A percentile compares a stretch with the other conserved stretches of the same genome.
phyloP scores from a whole-genome alignment of 2,329 filamentous ascomycete species.

The Xylariaceae sp. region DNA sequence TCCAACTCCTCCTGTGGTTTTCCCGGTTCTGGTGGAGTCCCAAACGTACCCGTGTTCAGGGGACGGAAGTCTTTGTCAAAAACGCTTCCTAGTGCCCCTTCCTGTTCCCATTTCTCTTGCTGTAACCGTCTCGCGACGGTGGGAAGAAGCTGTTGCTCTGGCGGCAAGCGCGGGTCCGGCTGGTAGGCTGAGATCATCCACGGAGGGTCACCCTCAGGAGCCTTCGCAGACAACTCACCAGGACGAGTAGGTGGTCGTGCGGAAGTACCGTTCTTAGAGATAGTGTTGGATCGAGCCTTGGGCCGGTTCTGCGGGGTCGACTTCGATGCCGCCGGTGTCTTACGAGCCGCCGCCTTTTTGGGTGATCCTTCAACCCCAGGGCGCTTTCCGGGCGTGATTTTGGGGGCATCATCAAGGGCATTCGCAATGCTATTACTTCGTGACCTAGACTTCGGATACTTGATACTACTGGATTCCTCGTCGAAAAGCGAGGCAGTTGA shows the following conservation, averaged over 20 bases:
- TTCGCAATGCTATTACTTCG: conserved; percentile 62
- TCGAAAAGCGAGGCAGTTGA: conserved; percentile 47
- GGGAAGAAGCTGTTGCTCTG: conserved; percentile 90
- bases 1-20: conserved; percentile 44
- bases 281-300: conserved; percentile 56
- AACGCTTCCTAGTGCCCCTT: conserved; percentile 76
- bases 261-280: conserved; percentile 41
- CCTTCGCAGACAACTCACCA: conserved; percentile 51
- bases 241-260: conserved; percentile 60
- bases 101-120: conserved; percentile 91
- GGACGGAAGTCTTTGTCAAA: conserved; percentile 88
- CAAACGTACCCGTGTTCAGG: conserved; percentile 61
- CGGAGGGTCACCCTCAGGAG: conserved; percentile 88
- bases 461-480: conserved; percentile 55
- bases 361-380: conserved; percentile 48
- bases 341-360: conserved; percentile 47
- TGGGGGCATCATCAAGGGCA: conserved; percentile 45
- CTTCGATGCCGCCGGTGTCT: conserved; percentile 42
- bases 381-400: conserved; percentile 35
- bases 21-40: conserved; percentile 40
- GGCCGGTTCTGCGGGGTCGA: conserved; percentile 46
- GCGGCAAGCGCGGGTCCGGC: conserved; percentile 86
- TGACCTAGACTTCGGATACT: conserved; percentile 57
- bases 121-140: conserved; percentile 87
- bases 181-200: conserved; percentile 96